Evolutionary conservation across 768 basidiomycete species (phyloP), one percentile per base, ranked within the genome.

Genomic region (Clitopilus passeckerianus): DNA sequence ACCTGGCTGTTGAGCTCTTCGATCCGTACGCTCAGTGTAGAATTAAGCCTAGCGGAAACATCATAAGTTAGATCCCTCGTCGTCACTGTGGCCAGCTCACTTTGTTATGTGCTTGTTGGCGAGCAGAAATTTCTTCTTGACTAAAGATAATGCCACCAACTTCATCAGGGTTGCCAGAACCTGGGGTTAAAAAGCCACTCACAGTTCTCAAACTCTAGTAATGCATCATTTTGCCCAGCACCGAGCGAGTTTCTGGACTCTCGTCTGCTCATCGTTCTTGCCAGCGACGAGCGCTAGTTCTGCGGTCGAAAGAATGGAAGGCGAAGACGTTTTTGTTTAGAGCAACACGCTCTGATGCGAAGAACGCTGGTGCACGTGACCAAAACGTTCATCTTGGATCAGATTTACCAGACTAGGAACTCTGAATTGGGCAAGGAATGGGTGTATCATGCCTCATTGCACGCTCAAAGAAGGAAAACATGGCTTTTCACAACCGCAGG

Each of bases 81-180:
- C 20, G 57, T 37, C n/a, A 22, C n/a, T 34, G 37, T 27, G 41
- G 16, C 0, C n/a, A 27, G 71, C 82, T 37, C 65, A 92, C 91
- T 93, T 93, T 23, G 91, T 92, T 69, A 93, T 93, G 74, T 93
- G 91, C 74, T 92, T 93, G 75, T 93, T 93, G 59, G 91, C 90
- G 60, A 92, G 86, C 20, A 93, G 79, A 67, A 92, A 93, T 76
- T 91, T 93, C 86, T 91, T 91, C 86, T 93, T 93, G 79, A 93
- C 91, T 93, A 12, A 23, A 50, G 46, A 50, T 63, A 63, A 72
- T 63, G 70, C 72, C 72, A 79, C 71, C 67, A 66, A 65, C 69
- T 33, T 34, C 16, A 55, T 37, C 54, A 55, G 54, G 54, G 30
- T 24, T 33, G 35, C 24, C 14, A 16, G 33, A 16, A 33, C 54